Base-by-base conservation (phyloP, 345 rosid genomes). In the Leavenworthia alabamica region DNA sequence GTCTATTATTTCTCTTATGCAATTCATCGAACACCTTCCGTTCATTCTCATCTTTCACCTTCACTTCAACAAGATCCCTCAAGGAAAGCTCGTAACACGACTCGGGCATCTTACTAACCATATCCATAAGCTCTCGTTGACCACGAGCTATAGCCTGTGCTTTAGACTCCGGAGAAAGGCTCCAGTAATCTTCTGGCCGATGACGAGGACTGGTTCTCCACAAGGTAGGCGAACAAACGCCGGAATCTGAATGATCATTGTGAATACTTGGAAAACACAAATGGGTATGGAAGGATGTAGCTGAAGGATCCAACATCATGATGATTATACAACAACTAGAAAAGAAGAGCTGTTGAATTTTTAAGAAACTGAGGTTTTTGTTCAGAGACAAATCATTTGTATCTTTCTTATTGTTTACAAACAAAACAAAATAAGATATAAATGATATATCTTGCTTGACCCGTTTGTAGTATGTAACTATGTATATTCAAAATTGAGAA, bases 91-190 rank as follows among this genome's bases (percentile, higher is more conserved):
- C 98, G 69, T 88, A 88, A 65, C 85, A 86, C 10, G 95, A 80
- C 73, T 91, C 98, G 0, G 95, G 90, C 96, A 91, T 91, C 56
- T 58, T 75, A 62, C 82, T 84, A 7, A 88, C 94, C 95, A 91
- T 84, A 12, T 88, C 96, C 98, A 88, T 86, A 27, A 91, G 89
- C 86, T 91, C 98, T 59, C 66, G 77, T 13, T 88, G 96, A 1
- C 98, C 98, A 66, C 84, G 82, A 12, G 84, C 90, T 10, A 91
- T 83, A 0, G 95, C 98, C 54, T 86, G 83, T 13, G 83, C 74
- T 58, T 78, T 86, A 0, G 95, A 86, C 2, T 79, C 44, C 3
- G 98, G 98, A 0, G 98, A 91, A 19, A 91, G 66, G 29, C 73
- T 73, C 45, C 80, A 26, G 68, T 86, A 82, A 58, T 78, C 60